Conservation (phyloP, 129 eudicot species). For the Cynara cardunculus region DNA sequence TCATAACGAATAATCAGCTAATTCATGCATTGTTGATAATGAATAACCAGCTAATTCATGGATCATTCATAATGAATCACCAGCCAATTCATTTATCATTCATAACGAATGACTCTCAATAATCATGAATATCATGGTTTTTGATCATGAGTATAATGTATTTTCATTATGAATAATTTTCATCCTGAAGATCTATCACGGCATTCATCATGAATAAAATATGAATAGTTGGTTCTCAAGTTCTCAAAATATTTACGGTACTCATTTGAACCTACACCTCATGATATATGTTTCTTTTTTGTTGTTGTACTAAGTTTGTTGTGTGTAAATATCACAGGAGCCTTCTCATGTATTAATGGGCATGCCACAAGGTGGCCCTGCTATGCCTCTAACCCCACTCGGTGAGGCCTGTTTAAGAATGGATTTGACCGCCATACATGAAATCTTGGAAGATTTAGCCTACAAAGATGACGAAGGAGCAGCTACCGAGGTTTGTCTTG, state of each 20-base stretch:
- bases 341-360: conserved; percentile 84
- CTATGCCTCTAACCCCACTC: conserved; percentile 54
- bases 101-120: neutral
- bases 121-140: neutral
- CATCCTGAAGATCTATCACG: neutral
- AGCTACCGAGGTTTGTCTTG: conserved; percentile 77
- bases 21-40: neutral
- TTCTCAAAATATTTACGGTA: no score
- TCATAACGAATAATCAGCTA: neutral
- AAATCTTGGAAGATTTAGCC: conserved; percentile 71
- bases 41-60: neutral
- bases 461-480: conserved; percentile 96
- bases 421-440: conserved; percentile 94
- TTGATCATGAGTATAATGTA: neutral
- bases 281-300: neutral
- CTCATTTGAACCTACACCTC: no score
- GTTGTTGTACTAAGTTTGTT: neutral
- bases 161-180: neutral
- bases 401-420: conserved; percentile 87
- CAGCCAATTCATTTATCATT: neutral
- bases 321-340: conserved; percentile 38
- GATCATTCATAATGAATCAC: neutral
- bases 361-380: conserved; percentile 45
- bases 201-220: neutral
- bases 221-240: no score